Evolutionary conservation across 2,329 filamentous ascomycete species (phyloP), one percentile per base, ranked within the genome.

Genomic region (Cladosporium colombiae): DNA sequence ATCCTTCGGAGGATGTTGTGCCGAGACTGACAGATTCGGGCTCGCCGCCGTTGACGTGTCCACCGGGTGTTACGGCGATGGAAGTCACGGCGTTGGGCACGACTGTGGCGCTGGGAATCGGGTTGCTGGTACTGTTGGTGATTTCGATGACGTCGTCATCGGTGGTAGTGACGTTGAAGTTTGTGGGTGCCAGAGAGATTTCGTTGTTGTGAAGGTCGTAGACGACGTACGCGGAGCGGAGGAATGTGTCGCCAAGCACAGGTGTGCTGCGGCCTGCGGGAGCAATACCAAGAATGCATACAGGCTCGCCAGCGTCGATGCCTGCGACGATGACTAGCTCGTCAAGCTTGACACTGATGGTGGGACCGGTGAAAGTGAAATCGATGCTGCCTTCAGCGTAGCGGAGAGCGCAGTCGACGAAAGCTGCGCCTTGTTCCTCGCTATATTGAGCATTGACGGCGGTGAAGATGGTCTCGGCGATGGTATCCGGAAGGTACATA

Each of bases 401-500:
- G n/a, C 80, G 81, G 21, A 84, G 72, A 65, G 74, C 74, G 79
- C 86, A 89, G 70, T 84, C 80, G 52, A 86, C 79, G 68, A 84
- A 83, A 4, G 84, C 85, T 7, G 78, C 78, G 33, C 78, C 78
- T 68, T 80, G 74, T 3, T 69, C 64, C 0, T 71, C 66, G 70
- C 80, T 76, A 74, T 82, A 83, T 21, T 74, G 69, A 5, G 81
- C 81, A 63, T 76, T 73, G 69, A 78, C 77, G 21, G 74, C 69
- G 31, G 71, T 66, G 76, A 80, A 83, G 61, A 84, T 77, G 6
- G 70, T 70, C 6, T 74, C 68, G 4, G 84, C 84, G 53, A 92
- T 76, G 61, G 86, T 82, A 66, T 85, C 81, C 1, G 91, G 91
- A 0, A 93, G 79, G 73, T 91, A 91, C 69, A 84, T 89, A 67